These are phyloP conservation scores for Yarrowia sp. DNA, from an alignment of 805 yeast genomes.

Conservation along the genomic window DNA sequence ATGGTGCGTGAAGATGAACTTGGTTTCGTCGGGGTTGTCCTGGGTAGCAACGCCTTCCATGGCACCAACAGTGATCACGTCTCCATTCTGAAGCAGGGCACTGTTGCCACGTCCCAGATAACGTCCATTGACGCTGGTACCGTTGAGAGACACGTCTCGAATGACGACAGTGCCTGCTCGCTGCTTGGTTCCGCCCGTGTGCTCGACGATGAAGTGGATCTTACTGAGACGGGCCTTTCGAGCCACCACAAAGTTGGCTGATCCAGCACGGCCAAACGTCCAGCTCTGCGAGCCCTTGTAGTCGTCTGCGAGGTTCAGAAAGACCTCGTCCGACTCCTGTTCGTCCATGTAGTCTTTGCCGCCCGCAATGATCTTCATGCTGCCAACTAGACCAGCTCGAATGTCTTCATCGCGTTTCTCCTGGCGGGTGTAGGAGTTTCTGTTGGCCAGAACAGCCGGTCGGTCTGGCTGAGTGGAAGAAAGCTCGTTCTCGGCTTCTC, in stretches of 20 bases:
- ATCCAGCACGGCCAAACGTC: constrained; percentile 20
- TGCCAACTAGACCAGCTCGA: neutral
- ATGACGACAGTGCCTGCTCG: constrained; percentile 46
- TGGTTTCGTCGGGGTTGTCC: constrained; percentile 48
- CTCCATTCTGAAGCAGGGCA: constrained; percentile 85
- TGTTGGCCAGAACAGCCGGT: constrained; percentile 6
- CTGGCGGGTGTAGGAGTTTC: neutral
- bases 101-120: constrained; percentile 73
- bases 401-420: neutral
- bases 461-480: constrained; percentile 17
- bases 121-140: constrained; percentile 78
- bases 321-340: neutral
- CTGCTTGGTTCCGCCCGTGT: constrained; percentile 5
- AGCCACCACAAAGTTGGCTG: neutral
- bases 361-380: constrained; percentile 7
- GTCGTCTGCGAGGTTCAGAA: neutral
- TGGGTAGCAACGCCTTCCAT: constrained; percentile 57
- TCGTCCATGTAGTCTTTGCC: constrained; percentile 3
- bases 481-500: constrained; percentile 19
- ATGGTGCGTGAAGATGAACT: constrained; percentile 49
- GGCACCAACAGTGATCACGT: constrained; percentile 83
- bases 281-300: constrained; percentile 17
- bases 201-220: constrained; percentile 3
- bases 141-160: constrained; percentile 84
- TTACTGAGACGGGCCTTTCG: constrained; percentile 10